Conservation (phyloP, 306 rosid species). For the Glycine soja region DNA sequence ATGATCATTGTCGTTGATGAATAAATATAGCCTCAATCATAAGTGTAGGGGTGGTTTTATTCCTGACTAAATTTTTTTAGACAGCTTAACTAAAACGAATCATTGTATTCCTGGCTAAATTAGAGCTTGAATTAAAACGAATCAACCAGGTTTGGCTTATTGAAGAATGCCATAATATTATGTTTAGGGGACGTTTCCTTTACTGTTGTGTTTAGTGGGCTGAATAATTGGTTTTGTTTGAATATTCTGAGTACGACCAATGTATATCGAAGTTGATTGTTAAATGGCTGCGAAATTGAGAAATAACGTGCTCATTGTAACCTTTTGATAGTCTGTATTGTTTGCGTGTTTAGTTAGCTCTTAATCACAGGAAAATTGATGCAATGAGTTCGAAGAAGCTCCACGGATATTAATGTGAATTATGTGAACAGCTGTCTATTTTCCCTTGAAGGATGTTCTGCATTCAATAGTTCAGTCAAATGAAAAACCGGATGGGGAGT, state of each 20-base stretch:
- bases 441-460: not conserved
- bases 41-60: not conserved
- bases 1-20: not conserved
- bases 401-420: not conserved
- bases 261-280: not conserved
- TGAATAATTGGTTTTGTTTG: slow-evolving; percentile 29
- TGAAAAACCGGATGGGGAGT: slow-evolving; percentile 9
- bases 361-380: slow-evolving; percentile 22
- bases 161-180: slow-evolving; percentile 14
- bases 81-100: no score
- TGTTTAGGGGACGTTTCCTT: not conserved
- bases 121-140: slow-evolving; percentile 25
- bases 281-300: not conserved
- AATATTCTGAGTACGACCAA: not conserved
- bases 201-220: not conserved
- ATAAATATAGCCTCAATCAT: slow-evolving; percentile 1
- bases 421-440: slow-evolving; percentile 1
- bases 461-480: not conserved
- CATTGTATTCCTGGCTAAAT: no score
- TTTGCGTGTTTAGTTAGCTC: slow-evolving; percentile 33
- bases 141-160: slow-evolving; percentile 8
- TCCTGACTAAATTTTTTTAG: not conserved
- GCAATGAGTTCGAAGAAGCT: slow-evolving; percentile 31
- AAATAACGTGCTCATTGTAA: slow-evolving; percentile 2
- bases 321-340: not conserved